A percentile compares a stretch with the other conserved stretches of the same genome.
These are phyloP conservation scores for Petunia hybrid DNA, from an alignment of 305 asterid species.

Conservation along the genomic window DNA sequence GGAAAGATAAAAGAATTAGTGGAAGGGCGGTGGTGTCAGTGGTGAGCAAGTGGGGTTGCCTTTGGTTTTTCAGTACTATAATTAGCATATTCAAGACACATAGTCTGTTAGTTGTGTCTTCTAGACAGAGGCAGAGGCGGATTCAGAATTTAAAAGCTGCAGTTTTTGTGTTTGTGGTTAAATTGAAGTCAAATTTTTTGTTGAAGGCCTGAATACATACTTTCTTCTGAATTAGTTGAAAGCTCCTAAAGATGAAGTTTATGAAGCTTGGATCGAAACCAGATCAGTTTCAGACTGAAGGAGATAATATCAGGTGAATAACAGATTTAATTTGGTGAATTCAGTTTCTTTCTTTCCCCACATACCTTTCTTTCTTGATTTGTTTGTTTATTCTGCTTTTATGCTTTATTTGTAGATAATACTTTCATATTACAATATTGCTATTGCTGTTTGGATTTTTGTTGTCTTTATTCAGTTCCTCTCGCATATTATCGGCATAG, in stretches of 20 bases:
- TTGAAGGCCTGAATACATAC: not conserved
- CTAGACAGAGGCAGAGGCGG: not conserved
- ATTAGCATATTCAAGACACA: constrained; percentile 31
- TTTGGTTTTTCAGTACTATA: constrained; percentile 33
- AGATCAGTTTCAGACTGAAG: constrained; percentile 84
- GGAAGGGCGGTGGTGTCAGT: constrained; percentile 47
- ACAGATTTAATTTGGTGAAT: not conserved
- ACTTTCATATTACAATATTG: not conserved
- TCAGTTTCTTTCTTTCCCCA: not conserved
- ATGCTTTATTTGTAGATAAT: not conserved
- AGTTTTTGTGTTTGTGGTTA: not conserved
- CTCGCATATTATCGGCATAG: not conserved
- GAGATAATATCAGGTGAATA: constrained; percentile 73
- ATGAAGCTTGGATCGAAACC: constrained; percentile 96
- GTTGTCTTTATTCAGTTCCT: not conserved
- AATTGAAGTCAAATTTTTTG: constrained; percentile 31
- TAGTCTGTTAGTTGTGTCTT: constrained; percentile 26
- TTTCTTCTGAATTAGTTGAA: not conserved
- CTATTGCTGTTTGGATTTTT: not conserved
- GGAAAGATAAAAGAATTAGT: constrained; percentile 39
- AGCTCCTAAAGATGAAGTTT: constrained; percentile 66
- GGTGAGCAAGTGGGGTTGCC: constrained; percentile 44
- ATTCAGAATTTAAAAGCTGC: not conserved
- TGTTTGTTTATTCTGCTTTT: not conserved
- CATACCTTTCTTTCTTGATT: not conserved